Evolutionary conservation across 495 filamentous ascomycete genomes (phyloP), one percentile per base, ranked within the genome.

Genomic region (Clavariopsis aquatica): DNA sequence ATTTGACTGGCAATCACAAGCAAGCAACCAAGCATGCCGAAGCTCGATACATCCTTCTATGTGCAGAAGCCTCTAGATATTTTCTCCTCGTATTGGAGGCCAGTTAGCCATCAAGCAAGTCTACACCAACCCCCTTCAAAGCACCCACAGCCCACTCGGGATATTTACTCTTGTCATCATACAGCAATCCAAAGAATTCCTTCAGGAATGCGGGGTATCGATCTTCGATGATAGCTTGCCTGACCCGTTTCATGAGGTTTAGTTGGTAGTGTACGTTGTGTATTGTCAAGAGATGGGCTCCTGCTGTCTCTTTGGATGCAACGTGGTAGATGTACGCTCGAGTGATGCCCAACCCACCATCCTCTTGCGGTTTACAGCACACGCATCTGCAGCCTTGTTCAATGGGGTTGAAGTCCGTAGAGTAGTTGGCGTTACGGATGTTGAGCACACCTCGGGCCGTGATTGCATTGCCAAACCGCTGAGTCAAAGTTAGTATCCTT

Each of bases 201-300:
- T 78, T 85, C 53, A 97, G 64, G 71, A 96, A 98, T 5, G 77
- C 83, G 15, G 93, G 92, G 76, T 87, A 97, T 54, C 80, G 75
- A 73, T 95, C 92, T 52, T 89, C 89, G 10, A 96, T 73, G 70
- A 99, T 93, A 26, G 94, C 88, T 57, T 89, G 78, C 62, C 92
- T 81, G 1, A 85, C 86, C 45, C 80, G 76, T 13, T 79, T 78
- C 93, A 98, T 96, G 65, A 99, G 75, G 49, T 83, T 80, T 27
- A 99, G 81, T 66, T 96, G 83, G 71, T 93, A 95, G 72, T 91
- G 89, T 24, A 98, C 91, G 74, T 99, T 98, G 76, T 99, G 94
- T 66, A 96, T 88, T 0, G 92, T 95, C 34, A 98, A 78, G 75
- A 99, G 76, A 80, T 99, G 94, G 20, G 95, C 94, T 12, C 93